Conservation (phyloP, 148 eudicot genomes). For the Chenopodium formosanum region DNA sequence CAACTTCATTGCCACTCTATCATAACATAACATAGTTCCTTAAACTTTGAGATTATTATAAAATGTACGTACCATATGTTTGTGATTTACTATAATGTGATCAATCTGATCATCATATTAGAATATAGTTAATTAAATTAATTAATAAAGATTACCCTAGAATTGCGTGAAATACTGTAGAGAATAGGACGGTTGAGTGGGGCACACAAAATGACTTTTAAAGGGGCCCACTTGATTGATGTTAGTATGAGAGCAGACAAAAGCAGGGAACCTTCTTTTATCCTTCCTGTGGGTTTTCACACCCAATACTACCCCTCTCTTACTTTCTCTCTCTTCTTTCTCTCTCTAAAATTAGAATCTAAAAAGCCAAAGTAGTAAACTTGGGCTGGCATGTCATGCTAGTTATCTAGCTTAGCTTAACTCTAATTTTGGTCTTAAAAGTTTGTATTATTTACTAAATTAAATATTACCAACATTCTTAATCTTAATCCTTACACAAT, state of each 20-base stretch:
- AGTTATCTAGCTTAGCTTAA: neutral
- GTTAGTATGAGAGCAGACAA: conserved; percentile 33
- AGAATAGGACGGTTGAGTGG: conserved; percentile 16
- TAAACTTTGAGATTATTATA: too few relatives aligned
- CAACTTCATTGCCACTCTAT: conserved; percentile 5
- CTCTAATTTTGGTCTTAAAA: neutral
- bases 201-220: conserved; percentile 18
- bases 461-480: neutral
- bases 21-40: neutral
- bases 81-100: conserved; percentile 9
- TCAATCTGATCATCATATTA: conserved; percentile 19
- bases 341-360: neutral
- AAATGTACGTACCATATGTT: conserved; percentile 7
- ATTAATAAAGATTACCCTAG: conserved; percentile 13
- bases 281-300: conserved; percentile 38
- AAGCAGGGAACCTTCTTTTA: conserved; percentile 41
- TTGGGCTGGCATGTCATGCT: conserved; percentile 21
- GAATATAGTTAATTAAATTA: neutral
- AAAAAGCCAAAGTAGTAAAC: neutral
- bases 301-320: conserved; percentile 19
- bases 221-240: conserved; percentile 20
- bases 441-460: neutral
- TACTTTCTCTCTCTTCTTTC: neutral
- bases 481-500: neutral
- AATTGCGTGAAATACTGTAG: conserved; percentile 12